Percentiles rank a stretch among this genome's conserved stretches.
These are phyloP conservation scores for Carallia pectinifolia DNA, from an alignment of 345 rosid species.

Conservation along the genomic window DNA sequence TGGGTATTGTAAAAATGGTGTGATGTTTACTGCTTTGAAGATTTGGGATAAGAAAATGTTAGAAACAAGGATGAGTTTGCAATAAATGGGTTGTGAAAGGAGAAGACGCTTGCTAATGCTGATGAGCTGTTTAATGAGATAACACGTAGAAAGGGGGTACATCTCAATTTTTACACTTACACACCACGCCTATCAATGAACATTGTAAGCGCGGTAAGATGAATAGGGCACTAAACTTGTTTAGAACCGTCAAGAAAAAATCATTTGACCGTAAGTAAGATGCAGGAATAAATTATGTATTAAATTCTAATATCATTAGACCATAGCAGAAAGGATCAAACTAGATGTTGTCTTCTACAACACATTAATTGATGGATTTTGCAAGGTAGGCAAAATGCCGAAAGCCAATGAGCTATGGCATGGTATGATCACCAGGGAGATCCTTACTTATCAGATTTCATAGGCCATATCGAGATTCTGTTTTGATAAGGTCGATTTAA, in stretches of 20 bases:
- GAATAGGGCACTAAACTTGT: no score
- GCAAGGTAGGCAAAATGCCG: conserved; percentile 60
- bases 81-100: no score
- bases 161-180: no score
- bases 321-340: conserved; percentile 64
- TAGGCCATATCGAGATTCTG: conserved; percentile 48
- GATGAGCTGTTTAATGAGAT: no score
- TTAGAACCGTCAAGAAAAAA: no score
- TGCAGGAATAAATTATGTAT: conserved; percentile 46
- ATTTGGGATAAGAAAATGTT: not conserved
- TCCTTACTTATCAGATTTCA: conserved; percentile 55
- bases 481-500: not conserved
- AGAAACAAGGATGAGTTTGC: no score
- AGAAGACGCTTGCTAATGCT: no score
- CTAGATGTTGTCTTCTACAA: conserved; percentile 75
- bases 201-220: no score
- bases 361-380: conserved; percentile 74
- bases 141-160: no score
- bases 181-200: no score
- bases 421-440: conserved; percentile 48
- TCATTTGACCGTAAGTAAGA: no score
- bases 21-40: conserved; percentile 52
- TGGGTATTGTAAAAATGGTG: conserved; percentile 61
- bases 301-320: conserved; percentile 34
- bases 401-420: conserved; percentile 59